phyloP scores from a whole-genome alignment of 1,284 basidiomycete species.

The Sanghuangporus baumii region DNA sequence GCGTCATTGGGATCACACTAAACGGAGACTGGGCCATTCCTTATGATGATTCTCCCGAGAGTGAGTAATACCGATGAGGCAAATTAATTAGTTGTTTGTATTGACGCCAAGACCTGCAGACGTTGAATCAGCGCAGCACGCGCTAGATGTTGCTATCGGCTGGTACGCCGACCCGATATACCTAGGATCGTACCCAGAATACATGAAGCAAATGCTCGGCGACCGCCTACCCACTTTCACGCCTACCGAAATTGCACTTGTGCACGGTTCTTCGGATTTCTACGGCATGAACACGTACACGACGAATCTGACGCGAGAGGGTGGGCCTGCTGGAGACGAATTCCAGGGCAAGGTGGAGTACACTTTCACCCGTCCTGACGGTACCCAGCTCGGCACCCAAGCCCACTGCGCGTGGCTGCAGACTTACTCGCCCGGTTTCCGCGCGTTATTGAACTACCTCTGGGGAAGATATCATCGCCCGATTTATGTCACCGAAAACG shows the following conservation, averaged over 20 bases:
- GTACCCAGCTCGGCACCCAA: conserved; percentile 63
- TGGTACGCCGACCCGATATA: conserved; percentile 75
- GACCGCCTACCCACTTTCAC: conserved; percentile 65
- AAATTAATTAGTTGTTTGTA: not conserved
- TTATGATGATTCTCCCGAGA: conserved; percentile 57
- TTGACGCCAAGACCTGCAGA: conserved; percentile 31
- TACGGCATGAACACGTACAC: conserved; percentile 73
- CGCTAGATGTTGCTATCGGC: conserved; percentile 60
- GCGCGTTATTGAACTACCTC: conserved; percentile 63
- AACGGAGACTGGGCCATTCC: conserved; percentile 71
- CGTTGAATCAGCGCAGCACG: conserved; percentile 57
- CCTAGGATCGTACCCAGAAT: conserved; percentile 64
- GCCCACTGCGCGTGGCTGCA: conserved; percentile 61
- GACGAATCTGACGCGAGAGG: conserved; percentile 59
- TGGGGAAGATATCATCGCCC: conserved; percentile 65
- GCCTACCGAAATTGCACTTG: conserved; percentile 50
- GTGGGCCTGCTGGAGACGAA: conserved; percentile 47
- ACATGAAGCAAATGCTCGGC: conserved; percentile 55
- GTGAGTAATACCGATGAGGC: conserved; percentile 33
- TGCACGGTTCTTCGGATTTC: conserved; percentile 68
- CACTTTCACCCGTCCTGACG: conserved; percentile 53
- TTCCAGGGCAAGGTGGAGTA: conserved; percentile 59
- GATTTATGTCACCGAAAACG: conserved; percentile 71
- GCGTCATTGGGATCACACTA: conserved; percentile 68
- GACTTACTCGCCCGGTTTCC: conserved; percentile 57